Base-by-base conservation (phyloP, 2,329 filamentous ascomycete genomes). In the Venturia oleaginea region DNA sequence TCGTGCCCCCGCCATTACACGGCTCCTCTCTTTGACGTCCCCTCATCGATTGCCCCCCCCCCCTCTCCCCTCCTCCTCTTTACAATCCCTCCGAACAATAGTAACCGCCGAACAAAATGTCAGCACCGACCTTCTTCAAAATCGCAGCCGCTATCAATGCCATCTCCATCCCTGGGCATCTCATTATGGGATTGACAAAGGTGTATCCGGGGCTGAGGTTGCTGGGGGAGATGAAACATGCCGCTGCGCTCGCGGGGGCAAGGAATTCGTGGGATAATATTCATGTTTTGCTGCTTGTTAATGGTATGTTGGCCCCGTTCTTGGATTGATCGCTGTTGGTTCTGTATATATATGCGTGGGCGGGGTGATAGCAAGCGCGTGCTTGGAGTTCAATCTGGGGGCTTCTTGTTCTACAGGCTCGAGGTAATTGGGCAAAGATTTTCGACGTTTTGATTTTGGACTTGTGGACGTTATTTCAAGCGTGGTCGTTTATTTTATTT, bases 301-400 rank as follows among this genome's bases (percentile, higher is more conserved):
- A 24, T 60, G 57, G 57, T 60, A 60, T 60, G 57, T 60, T 38
- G 5, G 15, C 4, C 27, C n/a, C n/a, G n/a, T n/a, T n/a, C n/a
- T n/a, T n/a, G n/a, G n/a, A n/a, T n/a, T n/a, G n/a, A n/a, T n/a
- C n/a, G n/a, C n/a, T n/a, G n/a, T n/a, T n/a, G n/a, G n/a, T n/a
- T n/a, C n/a, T n/a, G n/a, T n/a, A n/a, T n/a, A n/a, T n/a, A n/a
- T n/a, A n/a, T n/a, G n/a, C n/a, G n/a, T n/a, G n/a, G n/a, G n/a
- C n/a, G n/a, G n/a, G n/a, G n/a, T n/a, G n/a, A n/a, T n/a, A n/a
- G n/a, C n/a, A n/a, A n/a, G n/a, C n/a, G n/a, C n/a, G n/a, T n/a
- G n/a, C n/a, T n/a, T n/a, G n/a, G n/a, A n/a, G n/a, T n/a, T n/a
- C n/a, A n/a, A n/a, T n/a, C n/a, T n/a, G n/a, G n/a, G n/a, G n/a